These are phyloP conservation scores for Aaosphaeria arxii DNA, from an alignment of 2,329 filamentous ascomycete species.

Conservation along the genomic window DNA sequence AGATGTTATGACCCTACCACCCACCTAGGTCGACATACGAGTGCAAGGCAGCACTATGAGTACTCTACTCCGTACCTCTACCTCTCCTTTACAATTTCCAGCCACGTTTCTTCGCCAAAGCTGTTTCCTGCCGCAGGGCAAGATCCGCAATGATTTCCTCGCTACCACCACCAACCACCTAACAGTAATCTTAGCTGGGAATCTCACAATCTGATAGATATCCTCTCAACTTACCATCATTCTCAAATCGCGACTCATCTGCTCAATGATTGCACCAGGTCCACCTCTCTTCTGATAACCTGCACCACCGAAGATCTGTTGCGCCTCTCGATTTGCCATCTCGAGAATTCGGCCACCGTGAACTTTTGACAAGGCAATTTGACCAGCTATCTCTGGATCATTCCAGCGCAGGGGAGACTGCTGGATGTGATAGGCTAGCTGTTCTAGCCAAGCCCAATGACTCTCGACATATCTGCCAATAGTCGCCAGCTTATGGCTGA, in stretches of 20 bases:
- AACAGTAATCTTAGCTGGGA: no score
- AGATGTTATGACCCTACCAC: no score
- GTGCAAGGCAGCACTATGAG: no score
- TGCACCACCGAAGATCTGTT: conserved; percentile 54
- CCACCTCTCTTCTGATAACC: conserved; percentile 50
- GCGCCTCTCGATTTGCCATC: conserved; percentile 51
- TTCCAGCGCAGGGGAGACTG: conserved; percentile 40
- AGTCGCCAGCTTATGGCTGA: conserved; percentile 58
- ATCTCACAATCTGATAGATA: conserved; percentile 5
- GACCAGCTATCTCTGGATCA: conserved; percentile 37
- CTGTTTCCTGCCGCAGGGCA: conserved; percentile 49
- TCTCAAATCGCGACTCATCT: conserved; percentile 53
- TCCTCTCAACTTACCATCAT: conserved; percentile 44
- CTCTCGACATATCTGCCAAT: conserved; percentile 60
- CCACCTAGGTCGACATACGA: no score
- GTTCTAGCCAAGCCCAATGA: conserved; percentile 61
- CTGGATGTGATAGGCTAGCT: conserved; percentile 56
- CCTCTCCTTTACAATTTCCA: conserved; percentile 42
- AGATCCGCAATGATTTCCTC: conserved; percentile 56
- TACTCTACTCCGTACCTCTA: neutral
- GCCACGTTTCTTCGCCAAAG: conserved; percentile 38
- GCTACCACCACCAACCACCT: conserved; percentile 51
- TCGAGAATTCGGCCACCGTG: conserved; percentile 51
- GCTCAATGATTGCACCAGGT: conserved; percentile 50
- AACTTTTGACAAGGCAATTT: conserved; percentile 46